Evolutionary conservation across 2,329 filamentous ascomycete species (phyloP), one percentile per base, ranked within the genome.

Genomic region (Verticillium albo-atrum): DNA sequence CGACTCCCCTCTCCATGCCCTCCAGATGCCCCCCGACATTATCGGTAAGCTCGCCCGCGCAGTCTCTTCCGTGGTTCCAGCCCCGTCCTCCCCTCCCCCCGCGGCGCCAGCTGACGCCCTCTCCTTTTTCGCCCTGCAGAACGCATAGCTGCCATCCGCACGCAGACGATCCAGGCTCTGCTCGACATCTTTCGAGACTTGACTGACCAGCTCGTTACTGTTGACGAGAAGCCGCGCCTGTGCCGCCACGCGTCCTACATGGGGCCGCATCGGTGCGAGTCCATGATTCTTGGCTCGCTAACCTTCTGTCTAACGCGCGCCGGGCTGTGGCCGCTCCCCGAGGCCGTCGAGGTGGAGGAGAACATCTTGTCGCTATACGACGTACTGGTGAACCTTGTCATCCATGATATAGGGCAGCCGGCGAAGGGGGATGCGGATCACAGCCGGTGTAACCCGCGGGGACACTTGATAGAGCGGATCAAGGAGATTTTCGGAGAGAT

Each of bases 201-300:
- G 62, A 59, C 65, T 1, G 67, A 68, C 14, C 62, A 65, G 25
- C 64, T 72, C 2, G 55, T 69, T 5, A 64, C 66, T 6, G 68
- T 71, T 5, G 69, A 72, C 50, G 70, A 71, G 55, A 65, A 64
- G 23, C 67, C 68, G 3, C 65, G 72, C 10, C 73, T 71, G 70
- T 74, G 72, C 32, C 65, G 63, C 1, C 68, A 73, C 57, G 71
- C 71, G 1, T 64, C 65, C 4, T 74, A 67, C 64, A 72, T 72
- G 69, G 71, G 71, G 0, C 70, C 66, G 6, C 72, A 74, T 55
- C 64, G 68, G 9, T 74, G 72, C 60, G 72, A 74, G 37, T 74
- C 70, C 25, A 74, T 73, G 71, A 73, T 74, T 9, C 63, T 74
- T 1, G 71, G 71, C 1, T 74, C 71, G 1, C 66, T 73, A 59